phyloP scores from a whole-genome alignment of 768 basidiomycete species.

The Boletus rubropictus region DNA sequence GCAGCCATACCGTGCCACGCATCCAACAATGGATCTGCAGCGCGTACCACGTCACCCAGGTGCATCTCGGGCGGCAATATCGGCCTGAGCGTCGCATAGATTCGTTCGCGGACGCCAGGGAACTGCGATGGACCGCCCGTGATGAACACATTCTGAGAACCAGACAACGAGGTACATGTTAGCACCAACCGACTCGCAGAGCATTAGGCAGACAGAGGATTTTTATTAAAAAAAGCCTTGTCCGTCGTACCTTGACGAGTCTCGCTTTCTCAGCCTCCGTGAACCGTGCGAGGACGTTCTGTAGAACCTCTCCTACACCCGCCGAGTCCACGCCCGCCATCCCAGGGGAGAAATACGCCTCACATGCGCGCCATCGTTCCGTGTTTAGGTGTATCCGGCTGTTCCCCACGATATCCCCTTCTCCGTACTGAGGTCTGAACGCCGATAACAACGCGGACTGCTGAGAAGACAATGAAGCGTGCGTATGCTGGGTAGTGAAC shows the following conservation, averaged over 20 bases:
- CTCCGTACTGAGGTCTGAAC: slow-evolving; percentile 75
- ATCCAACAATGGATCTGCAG: slow-evolving; percentile 63
- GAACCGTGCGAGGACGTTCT: slow-evolving; percentile 74
- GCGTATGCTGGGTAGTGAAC: slow-evolving; percentile 78
- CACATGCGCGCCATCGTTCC: slow-evolving; percentile 87
- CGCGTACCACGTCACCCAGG: slow-evolving; percentile 51
- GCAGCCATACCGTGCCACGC: slow-evolving; percentile 93
- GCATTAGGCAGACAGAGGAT: background rate
- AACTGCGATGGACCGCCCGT: slow-evolving; percentile 79
- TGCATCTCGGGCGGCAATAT: slow-evolving; percentile 79
- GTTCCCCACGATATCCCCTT: slow-evolving; percentile 63
- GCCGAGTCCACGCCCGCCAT: slow-evolving; percentile 96
- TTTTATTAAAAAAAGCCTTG: slow-evolving; percentile 7
- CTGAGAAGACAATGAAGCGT: slow-evolving; percentile 67
- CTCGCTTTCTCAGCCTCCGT: slow-evolving; percentile 57
- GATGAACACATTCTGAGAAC: slow-evolving; percentile 76
- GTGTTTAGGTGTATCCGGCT: slow-evolving; percentile 83
- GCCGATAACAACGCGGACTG: slow-evolving; percentile 83
- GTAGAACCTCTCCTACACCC: slow-evolving; percentile 87
- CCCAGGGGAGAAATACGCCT: slow-evolving; percentile 87
- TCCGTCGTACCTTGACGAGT: slow-evolving; percentile 59
- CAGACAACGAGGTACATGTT: background rate
- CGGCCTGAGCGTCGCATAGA: slow-evolving; percentile 73
- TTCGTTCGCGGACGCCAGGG: slow-evolving; percentile 59
- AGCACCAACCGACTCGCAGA: background rate